These are phyloP conservation scores for Solanum hybrid DNA, from an alignment of 305 asterid genomes.

Conservation along the genomic window DNA sequence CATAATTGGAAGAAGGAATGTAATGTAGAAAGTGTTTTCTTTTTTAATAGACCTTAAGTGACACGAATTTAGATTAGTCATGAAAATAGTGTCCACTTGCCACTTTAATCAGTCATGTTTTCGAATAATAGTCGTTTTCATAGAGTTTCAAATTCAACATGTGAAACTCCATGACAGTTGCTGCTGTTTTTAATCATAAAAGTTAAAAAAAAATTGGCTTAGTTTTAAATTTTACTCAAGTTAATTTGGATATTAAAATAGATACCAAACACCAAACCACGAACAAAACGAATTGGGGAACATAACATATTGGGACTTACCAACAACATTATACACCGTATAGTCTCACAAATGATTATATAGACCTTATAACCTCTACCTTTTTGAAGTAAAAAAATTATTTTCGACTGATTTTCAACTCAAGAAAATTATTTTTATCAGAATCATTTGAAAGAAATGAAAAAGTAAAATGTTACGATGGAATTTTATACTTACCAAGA, in stretches of 20 bases:
- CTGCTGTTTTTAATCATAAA: background rate
- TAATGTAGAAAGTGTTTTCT: background rate
- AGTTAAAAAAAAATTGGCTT: background rate
- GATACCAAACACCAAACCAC: background rate
- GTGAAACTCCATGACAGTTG: background rate
- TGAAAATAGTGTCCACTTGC: background rate
- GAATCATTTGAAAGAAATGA: background rate
- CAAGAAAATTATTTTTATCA: background rate
- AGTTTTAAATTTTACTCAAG: background rate
- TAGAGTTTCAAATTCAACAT: background rate
- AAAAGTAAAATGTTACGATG: background rate
- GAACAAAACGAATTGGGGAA: too few species aligned
- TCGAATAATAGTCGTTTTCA: background rate
- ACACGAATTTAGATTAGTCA: background rate
- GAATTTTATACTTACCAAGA: constrained; percentile 24
- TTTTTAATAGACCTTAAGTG: background rate
- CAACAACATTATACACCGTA: background rate
- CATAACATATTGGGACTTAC: constrained; percentile 13
- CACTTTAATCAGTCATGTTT: background rate
- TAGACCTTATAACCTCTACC: background rate
- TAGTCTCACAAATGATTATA: background rate
- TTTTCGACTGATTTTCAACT: background rate
- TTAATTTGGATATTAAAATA: background rate
- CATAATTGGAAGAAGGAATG: background rate
- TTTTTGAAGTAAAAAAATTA: background rate